Conservation (phyloP, 139 green algal species). For the Ulvella scutata region DNA sequence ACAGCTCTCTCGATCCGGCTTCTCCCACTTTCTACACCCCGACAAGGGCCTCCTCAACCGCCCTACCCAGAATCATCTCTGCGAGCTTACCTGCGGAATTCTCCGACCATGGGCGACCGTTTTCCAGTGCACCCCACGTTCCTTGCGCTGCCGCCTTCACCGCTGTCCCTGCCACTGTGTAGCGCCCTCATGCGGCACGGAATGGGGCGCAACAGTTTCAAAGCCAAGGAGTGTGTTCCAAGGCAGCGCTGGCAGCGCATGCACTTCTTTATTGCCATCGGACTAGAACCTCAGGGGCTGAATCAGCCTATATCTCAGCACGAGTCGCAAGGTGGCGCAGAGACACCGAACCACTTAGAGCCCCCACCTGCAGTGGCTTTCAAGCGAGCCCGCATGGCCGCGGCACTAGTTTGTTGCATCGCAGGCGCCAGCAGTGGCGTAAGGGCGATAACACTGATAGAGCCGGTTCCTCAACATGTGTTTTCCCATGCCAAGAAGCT, state of each 20-base stretch:
- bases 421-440: not conserved
- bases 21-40: not conserved
- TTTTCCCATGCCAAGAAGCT: not conserved
- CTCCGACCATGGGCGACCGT: not conserved
- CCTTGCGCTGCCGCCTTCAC: not conserved
- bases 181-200: not conserved
- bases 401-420: not conserved
- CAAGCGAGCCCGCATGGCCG: not conserved
- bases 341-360: not conserved
- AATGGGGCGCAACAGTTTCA: not conserved
- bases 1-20: not conserved
- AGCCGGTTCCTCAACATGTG: not conserved
- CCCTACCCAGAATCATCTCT: not conserved
- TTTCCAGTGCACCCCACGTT: not conserved
- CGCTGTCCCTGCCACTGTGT: not conserved
- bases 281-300: not conserved
- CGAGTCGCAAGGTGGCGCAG: not conserved
- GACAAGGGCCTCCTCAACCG: not conserved
- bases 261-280: not conserved
- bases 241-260: not conserved
- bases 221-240: not conserved
- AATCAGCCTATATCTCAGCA: not conserved
- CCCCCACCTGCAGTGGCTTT: not conserved
- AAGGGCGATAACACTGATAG: not conserved
- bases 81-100: not conserved